These are phyloP conservation scores for Sarocladium brachiariae DNA, from an alignment of 2,329 filamentous ascomycete species.

Conservation along the genomic window DNA sequence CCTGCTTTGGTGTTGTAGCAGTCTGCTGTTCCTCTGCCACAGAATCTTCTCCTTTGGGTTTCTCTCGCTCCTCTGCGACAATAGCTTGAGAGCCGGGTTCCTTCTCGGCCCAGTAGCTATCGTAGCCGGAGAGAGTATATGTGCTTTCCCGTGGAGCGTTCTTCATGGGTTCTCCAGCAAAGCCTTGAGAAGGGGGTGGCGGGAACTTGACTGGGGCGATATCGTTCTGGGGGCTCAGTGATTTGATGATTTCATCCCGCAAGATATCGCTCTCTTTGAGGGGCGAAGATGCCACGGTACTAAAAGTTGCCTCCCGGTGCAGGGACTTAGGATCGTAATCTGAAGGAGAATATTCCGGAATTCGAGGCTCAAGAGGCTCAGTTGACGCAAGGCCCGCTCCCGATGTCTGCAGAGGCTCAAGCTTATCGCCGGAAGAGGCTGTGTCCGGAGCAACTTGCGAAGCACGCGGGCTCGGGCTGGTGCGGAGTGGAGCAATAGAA, in stretches of 20 bases:
- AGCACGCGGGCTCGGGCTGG: slow-evolving; percentile 22
- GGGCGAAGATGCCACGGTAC: slow-evolving; percentile 43
- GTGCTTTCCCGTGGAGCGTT: slow-evolving; percentile 41
- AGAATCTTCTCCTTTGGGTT: background rate
- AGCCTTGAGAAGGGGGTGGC: background rate
- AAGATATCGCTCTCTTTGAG: slow-evolving; percentile 65
- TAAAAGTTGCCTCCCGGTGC: slow-evolving; percentile 37
- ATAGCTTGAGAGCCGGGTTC: slow-evolving; percentile 1
- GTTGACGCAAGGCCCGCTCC: slow-evolving; percentile 29
- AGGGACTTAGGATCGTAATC: slow-evolving; percentile 30
- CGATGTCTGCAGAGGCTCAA: background rate
- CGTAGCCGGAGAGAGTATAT: slow-evolving; percentile 60
- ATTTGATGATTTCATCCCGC: slow-evolving; percentile 68
- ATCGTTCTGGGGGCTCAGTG: slow-evolving; percentile 43
- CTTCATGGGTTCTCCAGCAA: background rate
- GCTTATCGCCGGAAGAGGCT: background rate
- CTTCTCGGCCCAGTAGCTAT: slow-evolving; percentile 54
- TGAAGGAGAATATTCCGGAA: slow-evolving; percentile 25
- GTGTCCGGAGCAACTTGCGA: background rate
- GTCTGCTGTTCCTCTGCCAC: background rate
- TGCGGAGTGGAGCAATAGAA: slow-evolving; percentile 26
- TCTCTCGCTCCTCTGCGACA: background rate
- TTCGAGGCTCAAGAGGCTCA: slow-evolving; percentile 38
- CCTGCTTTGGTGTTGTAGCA: background rate
- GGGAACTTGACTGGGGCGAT: background rate